Conservation (phyloP, 2,329 filamentous ascomycete genomes). For the Trichoderma harzianum region DNA sequence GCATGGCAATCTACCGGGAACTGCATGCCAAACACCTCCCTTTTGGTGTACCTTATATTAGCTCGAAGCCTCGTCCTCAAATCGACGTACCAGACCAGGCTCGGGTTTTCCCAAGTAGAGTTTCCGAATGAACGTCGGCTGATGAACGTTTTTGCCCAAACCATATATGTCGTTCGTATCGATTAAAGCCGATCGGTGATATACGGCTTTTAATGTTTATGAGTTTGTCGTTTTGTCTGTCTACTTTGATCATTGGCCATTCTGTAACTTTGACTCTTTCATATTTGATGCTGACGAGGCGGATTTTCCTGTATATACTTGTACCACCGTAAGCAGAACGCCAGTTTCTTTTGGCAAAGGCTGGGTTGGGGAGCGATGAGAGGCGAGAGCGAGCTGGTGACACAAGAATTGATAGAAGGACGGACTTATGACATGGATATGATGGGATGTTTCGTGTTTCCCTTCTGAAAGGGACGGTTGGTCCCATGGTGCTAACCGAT, state of each 20-base stretch:
- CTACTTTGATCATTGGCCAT: neutral
- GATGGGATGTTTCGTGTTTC: neutral
- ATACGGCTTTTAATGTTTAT: neutral
- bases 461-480: neutral
- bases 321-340: neutral
- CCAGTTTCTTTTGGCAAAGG: neutral
- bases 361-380: neutral
- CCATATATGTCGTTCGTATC: neutral
- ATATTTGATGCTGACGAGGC: neutral
- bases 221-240: neutral
- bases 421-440: neutral
- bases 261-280: neutral
- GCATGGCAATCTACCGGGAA: neutral
- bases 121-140: neutral
- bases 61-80: neutral
- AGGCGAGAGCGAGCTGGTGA: neutral
- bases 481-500: neutral
- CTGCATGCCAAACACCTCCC: neutral
- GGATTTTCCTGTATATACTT: neutral
- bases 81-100: neutral
- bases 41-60: neutral
- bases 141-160: neutral
- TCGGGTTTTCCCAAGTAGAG: neutral
- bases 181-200: neutral
- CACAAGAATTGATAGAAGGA: neutral